Evolutionary conservation across 1,284 basidiomycete genomes (phyloP).

Genomic region (Rhodotorula sp.): DNA sequence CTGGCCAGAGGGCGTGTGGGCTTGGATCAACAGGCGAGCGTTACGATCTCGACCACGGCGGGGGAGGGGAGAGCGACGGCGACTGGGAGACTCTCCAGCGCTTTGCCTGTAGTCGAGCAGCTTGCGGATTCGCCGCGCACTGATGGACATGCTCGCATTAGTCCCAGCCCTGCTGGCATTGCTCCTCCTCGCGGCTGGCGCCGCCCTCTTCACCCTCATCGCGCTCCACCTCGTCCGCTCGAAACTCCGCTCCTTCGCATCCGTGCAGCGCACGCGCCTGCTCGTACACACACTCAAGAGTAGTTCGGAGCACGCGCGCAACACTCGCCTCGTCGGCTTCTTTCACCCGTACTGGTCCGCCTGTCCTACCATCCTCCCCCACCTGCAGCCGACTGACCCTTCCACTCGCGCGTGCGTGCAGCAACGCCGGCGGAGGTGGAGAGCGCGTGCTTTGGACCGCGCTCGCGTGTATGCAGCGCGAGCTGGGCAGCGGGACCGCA

Average conservation of each 20-base stretch:
- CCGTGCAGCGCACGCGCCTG: background rate
- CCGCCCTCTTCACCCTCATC: background rate
- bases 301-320: background rate
- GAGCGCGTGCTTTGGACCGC: slow-evolving; percentile 96
- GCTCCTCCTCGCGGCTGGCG: background rate
- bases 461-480: slow-evolving; percentile 69
- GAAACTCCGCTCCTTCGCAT: background rate
- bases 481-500: slow-evolving; percentile 68
- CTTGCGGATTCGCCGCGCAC: too few relatives aligned
- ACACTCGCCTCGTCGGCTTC: slow-evolving; percentile 66
- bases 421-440: slow-evolving; percentile 96
- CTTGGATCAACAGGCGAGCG: too few relatives aligned
- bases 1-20: too few relatives aligned
- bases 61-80: too few relatives aligned
- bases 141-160: background rate
- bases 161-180: background rate
- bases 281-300: background rate
- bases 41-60: too few relatives aligned
- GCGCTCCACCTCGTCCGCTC: background rate
- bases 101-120: too few relatives aligned
- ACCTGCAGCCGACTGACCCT: background rate
- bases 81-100: too few relatives aligned
- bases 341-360: slow-evolving; percentile 94
- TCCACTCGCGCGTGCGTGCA: slow-evolving; percentile 50
- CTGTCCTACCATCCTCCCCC: background rate